Evolutionary conservation across 306 rosid genomes (phyloP).

Genomic region (Vigna nakashimae): DNA sequence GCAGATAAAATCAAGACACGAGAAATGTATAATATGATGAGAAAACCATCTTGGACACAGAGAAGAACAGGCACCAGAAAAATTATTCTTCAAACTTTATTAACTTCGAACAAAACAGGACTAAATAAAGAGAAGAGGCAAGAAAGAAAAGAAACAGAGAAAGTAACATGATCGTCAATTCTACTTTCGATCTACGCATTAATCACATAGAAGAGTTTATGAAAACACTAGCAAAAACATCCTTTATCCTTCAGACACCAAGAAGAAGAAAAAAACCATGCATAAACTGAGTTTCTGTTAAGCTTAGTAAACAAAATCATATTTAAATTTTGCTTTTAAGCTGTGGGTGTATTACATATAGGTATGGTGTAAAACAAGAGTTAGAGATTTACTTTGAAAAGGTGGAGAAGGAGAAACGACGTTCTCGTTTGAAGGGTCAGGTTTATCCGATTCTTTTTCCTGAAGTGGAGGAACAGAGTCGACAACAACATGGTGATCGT

Average conservation of each 20-base stretch:
- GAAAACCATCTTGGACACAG: too few relatives aligned
- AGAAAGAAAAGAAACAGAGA: background rate
- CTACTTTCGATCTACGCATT: background rate
- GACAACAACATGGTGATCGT: background rate
- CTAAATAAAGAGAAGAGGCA: background rate
- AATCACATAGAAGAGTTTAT: background rate
- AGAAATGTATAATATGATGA: background rate
- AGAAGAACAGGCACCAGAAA: too few relatives aligned
- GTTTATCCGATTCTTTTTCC: conserved; percentile 21
- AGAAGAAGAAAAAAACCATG: background rate
- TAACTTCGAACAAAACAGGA: background rate
- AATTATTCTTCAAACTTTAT: background rate
- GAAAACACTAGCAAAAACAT: background rate
- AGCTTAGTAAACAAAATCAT: background rate
- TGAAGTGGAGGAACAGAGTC: conserved; percentile 13
- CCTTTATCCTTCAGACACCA: background rate
- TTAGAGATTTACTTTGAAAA: conserved; percentile 49
- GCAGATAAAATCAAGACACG: background rate
- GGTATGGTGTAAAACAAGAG: background rate
- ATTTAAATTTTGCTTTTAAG: background rate
- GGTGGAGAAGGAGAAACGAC: conserved; percentile 33
- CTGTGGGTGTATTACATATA: too few relatives aligned
- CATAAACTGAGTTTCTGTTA: background rate
- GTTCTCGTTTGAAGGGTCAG: conserved; percentile 33
- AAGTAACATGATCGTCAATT: background rate